Conservation (phyloP, 495 filamentous ascomycete genomes). For the Sordaria brevicollis region DNA sequence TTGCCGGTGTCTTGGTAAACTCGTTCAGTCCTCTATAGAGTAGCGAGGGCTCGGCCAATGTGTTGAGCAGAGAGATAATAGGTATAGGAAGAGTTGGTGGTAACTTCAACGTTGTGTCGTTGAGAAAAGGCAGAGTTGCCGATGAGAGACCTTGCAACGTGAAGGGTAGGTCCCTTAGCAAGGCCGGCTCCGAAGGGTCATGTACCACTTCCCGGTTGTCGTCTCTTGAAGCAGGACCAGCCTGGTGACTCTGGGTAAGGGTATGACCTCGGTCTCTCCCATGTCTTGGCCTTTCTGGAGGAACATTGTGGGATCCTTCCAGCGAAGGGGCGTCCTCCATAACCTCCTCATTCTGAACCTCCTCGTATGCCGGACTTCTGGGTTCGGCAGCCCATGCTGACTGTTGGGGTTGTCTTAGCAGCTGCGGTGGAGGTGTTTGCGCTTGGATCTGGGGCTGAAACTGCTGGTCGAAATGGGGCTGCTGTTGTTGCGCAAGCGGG, state of each 20-base stretch:
- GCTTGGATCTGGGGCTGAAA: not conserved
- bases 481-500: constrained; percentile 14
- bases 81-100: constrained; percentile 73
- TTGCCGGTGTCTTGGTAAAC: constrained; percentile 63
- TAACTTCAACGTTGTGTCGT: constrained; percentile 54
- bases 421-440: not conserved
- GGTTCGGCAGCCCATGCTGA: constrained; percentile 1
- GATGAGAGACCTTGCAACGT: constrained; percentile 92
- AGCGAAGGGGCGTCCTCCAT: constrained; percentile 47
- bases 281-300: constrained; percentile 17
- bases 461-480: constrained; percentile 2
- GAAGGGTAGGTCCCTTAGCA: constrained; percentile 85
- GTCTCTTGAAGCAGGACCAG: not conserved
- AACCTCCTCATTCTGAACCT: constrained; percentile 25
- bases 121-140: constrained; percentile 64
- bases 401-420: not conserved
- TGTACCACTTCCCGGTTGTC: not conserved
- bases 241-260: not conserved
- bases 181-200: constrained; percentile 53
- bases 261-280: constrained; percentile 12
- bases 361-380: constrained; percentile 1
- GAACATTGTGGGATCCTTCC: constrained; percentile 38
- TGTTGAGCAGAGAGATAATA: constrained; percentile 77
- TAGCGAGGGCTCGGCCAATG: constrained; percentile 84
- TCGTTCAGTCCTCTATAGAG: constrained; percentile 68